A percentile compares a stretch with the other conserved stretches of the same genome.
phyloP scores from a whole-genome alignment of 2,329 filamentous ascomycete genomes.

The Boeremia exigua region DNA sequence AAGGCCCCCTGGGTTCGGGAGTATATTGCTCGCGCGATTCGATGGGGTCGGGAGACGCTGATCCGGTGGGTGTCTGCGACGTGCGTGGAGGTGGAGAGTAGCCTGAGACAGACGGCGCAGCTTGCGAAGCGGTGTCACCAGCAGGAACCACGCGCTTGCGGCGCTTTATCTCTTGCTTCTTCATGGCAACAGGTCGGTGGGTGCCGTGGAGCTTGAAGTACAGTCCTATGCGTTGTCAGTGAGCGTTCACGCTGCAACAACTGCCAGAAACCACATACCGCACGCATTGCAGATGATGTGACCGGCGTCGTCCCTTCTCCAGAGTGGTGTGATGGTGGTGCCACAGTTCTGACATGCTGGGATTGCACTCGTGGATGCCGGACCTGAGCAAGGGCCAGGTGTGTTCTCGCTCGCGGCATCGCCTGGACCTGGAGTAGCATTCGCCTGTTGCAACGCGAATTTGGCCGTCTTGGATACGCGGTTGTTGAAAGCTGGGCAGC shows the following conservation, averaged over 20 bases:
- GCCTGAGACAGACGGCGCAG: conserved; percentile 34
- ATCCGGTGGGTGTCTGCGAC: conserved; percentile 38
- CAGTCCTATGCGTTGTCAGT: conserved; percentile 65
- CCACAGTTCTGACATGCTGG: conserved; percentile 97
- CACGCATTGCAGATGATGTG: conserved; percentile 99
- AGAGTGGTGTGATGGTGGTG: conserved; percentile 94
- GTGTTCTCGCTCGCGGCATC: conserved; percentile 26
- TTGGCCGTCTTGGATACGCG: conserved; percentile 86
- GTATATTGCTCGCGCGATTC: conserved; percentile 39
- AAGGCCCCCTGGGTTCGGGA: conserved; percentile 37
- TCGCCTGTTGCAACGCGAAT: conserved; percentile 61
- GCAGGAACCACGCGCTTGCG: conserved; percentile 93
- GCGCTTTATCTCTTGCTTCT: conserved; percentile 95
- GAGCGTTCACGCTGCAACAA: neutral
- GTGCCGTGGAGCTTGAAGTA: conserved; percentile 97
- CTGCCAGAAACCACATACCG: conserved; percentile 65
- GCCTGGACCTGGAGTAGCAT: conserved; percentile 32
- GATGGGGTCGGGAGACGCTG: conserved; percentile 45
- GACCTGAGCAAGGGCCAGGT: conserved; percentile 21
- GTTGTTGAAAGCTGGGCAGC: conserved; percentile 97
- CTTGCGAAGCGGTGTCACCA: conserved; percentile 52
- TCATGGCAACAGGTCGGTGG: conserved; percentile 96
- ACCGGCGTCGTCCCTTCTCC: conserved; percentile 91
- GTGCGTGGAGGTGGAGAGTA: conserved; percentile 39
- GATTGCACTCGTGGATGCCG: conserved; percentile 61